A percentile compares a stretch with the other conserved stretches of the same genome.
Conservation (phyloP, 768 basidiomycete genomes). For the Agrocybe chaxingu region DNA sequence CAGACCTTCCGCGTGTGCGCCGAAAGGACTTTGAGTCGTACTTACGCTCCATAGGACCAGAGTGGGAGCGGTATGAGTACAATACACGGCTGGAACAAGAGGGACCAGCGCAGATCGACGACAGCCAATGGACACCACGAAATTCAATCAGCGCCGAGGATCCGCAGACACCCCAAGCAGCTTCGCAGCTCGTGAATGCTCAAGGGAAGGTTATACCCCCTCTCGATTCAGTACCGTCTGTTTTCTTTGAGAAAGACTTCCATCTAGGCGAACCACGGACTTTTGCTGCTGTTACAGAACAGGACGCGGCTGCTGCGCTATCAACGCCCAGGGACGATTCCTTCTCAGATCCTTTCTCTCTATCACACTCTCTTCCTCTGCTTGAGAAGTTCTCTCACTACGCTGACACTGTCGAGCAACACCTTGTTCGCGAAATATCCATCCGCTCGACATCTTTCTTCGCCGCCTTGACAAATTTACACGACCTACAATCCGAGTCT, state of each 20-base stretch:
- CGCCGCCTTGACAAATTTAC: conserved; percentile 90
- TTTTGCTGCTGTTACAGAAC: conserved; percentile 75
- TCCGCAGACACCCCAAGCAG: conserved; percentile 13
- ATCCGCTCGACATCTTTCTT: conserved; percentile 93
- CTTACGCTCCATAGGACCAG: conserved; percentile 63
- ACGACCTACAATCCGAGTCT: conserved; percentile 89
- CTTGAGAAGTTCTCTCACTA: conserved; percentile 90
- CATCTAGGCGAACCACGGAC: conserved; percentile 78
- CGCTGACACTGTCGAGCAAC: conserved; percentile 91
- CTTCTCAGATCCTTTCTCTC: conserved; percentile 52
- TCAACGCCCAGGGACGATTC: conserved; percentile 26
- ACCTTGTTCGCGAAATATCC: conserved; percentile 90
- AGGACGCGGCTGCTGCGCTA: conserved; percentile 26
- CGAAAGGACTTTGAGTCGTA: conserved; percentile 86
- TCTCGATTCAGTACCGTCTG: conserved; percentile 69
- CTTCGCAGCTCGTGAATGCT: conserved; percentile 21
- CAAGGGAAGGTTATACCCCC: conserved; percentile 55
- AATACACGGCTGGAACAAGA: conserved; percentile 35
- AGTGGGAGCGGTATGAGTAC: conserved; percentile 75
- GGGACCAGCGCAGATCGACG: conserved; percentile 36
- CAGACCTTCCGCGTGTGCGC: conserved; percentile 76
- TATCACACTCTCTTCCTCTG: conserved; percentile 67
- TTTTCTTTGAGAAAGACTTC: conserved; percentile 81
- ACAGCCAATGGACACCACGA: conserved; percentile 22
- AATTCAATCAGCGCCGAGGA: conserved; percentile 19